Percentiles rank a stretch among this genome's conserved stretches.
Conservation (phyloP, 2,329 filamentous ascomycete genomes). For the Exophiala sp. region DNA sequence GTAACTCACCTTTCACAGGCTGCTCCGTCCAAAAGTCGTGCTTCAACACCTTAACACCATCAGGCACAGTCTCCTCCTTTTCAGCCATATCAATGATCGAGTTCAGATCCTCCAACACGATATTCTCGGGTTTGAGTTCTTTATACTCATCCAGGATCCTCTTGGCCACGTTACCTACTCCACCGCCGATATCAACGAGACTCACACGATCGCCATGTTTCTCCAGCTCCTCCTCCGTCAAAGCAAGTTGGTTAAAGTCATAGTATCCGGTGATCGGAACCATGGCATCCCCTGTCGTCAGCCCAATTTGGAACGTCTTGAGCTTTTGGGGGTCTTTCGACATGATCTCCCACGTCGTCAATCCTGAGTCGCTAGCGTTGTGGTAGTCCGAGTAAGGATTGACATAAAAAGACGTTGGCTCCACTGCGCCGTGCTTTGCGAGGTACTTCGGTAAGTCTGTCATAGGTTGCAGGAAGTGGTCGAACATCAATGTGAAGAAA, state of each 20-base stretch:
- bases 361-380: conserved; percentile 9
- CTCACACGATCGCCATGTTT: conserved; percentile 1
- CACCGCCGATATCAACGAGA: conserved; percentile 25
- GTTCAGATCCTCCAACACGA: conserved; percentile 18
- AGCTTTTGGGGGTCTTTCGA: conserved; percentile 28
- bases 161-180: conserved; percentile 15
- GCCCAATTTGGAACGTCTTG: conserved; percentile 30
- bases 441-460: conserved; percentile 14
- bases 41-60: conserved; percentile 31
- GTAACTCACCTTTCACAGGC: conserved; percentile 28
- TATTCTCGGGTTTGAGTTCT: conserved; percentile 5
- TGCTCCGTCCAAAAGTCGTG: conserved; percentile 31
- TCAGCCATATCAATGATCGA: conserved; percentile 6
- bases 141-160: conserved; percentile 14
- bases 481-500: conserved; percentile 20
- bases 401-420: conserved; percentile 11
- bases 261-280: conserved; percentile 16
- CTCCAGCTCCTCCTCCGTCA: conserved; percentile 8
- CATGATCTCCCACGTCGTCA: conserved; percentile 30
- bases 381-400: conserved; percentile 8
- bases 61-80: conserved; percentile 15
- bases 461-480: conserved; percentile 15
- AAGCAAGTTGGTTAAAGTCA: conserved; percentile 10
- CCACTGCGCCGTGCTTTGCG: conserved; percentile 6
- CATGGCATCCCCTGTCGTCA: conserved; percentile 11